phyloP scores from a whole-genome alignment of 345 rosid genomes.

The Brassica rapa region DNA sequence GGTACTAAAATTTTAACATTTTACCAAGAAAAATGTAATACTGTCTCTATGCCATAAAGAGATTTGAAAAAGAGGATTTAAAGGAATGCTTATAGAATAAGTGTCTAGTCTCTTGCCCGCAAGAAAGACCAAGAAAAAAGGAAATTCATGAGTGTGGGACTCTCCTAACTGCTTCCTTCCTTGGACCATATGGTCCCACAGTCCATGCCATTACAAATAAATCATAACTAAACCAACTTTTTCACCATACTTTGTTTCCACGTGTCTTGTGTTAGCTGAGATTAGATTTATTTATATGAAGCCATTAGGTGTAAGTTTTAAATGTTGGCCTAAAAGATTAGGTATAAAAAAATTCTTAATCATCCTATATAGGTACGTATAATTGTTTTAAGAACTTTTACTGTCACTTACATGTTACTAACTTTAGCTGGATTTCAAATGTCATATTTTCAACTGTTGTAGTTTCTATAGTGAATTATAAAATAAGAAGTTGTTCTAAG shows the following conservation, averaged over 20 bases:
- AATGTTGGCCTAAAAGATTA: neutral
- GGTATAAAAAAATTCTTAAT: neutral
- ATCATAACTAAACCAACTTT: conserved; percentile 28
- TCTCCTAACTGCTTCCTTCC: conserved; percentile 17
- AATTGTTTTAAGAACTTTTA: neutral
- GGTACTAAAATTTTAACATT: too few species aligned
- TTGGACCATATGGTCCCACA: neutral
- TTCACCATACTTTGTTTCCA: conserved; percentile 19
- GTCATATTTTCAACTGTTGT: neutral
- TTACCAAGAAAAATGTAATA: neutral
- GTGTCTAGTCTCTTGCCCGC: conserved; percentile 17
- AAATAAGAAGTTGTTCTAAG: neutral
- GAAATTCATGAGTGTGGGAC: conserved; percentile 38
- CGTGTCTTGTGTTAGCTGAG: conserved; percentile 16
- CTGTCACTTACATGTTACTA: conserved; percentile 8
- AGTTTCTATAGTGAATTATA: neutral
- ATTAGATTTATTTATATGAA: neutral
- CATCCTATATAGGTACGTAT: neutral
- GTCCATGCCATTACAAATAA: neutral
- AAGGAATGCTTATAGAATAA: conserved; percentile 21
- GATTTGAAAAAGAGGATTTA: neutral
- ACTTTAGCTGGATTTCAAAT: neutral
- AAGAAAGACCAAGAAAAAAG: conserved; percentile 35
- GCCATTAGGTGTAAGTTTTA: conserved; percentile 23
- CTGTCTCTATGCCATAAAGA: neutral